Base-by-base conservation (phyloP, 352 stramenopile genomes). In the Phytophthora aleatoria region DNA sequence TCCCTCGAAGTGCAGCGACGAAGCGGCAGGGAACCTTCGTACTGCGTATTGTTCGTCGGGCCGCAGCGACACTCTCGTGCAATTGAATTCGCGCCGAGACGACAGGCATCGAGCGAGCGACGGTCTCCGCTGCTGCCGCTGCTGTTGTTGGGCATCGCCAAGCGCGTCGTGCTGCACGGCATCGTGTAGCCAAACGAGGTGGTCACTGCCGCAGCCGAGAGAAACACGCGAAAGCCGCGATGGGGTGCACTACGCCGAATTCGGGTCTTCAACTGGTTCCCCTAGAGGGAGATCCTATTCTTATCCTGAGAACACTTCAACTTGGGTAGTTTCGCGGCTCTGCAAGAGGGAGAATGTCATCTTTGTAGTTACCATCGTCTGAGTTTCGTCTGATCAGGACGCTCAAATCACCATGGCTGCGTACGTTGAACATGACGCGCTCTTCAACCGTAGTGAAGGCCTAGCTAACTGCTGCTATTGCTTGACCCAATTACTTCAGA, bases 1-100 rank as follows among this genome's bases (percentile, higher is more conserved):
- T 42, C 11, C 10, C 12, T 52, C 44, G 36, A 60, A 44, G 44
- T 50, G 30, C 16, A 51, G 33, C 44, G 26, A 56, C 33, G 59
- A 67, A 67, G 30, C 20, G 50, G 26, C 50, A 55, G 10, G 42
- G 59, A 67, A 67, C 41, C 12, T 67, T 67, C 50, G 36, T 1
- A 16, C 16, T 30, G 28, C 50, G 47, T 51, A 50, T 50, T 11
- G 41, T 45, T 51, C 16, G 47, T 51, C 35, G n/a, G 5, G n/a
- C 12, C 49, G 43, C 15, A 64, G 57, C 28, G 57, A 64, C 57
- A 64, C 36, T 54, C 30, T 64, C 57, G 57, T 64, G 48, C 57
- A 58, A 58, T 64, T 57, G 48, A 57, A 47, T 56, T 64, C 43
- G 56, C 27, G 13, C 39, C 5, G n/a, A 9, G 27, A 26, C 24